Percentiles rank a stretch among this genome's conserved stretches.
Evolutionary conservation across 2,329 filamentous ascomycete genomes (phyloP).

Genomic region (Chalaropsis ovoidea): DNA sequence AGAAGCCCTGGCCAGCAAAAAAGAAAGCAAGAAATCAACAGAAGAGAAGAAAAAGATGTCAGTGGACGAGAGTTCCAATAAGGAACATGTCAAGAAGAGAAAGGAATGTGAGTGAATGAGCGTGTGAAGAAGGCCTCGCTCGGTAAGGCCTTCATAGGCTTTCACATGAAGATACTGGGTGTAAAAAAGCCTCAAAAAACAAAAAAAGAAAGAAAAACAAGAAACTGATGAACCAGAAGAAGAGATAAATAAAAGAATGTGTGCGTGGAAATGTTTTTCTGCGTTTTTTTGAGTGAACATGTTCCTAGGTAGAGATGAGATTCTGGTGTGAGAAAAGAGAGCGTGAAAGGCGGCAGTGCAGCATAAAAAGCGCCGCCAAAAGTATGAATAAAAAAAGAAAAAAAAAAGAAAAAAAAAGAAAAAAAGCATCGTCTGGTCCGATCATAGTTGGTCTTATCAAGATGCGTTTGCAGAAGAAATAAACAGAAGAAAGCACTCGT

Average conservation of each 20-base stretch:
- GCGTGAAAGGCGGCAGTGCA: not conserved
- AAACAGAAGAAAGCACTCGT: slow-evolving; percentile 17
- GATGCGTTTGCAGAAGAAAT: slow-evolving; percentile 15
- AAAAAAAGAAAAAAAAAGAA: slow-evolving; percentile 5
- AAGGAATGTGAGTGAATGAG: too few relatives aligned
- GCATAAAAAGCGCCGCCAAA: not conserved
- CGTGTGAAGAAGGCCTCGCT: too few relatives aligned
- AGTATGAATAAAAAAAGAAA: slow-evolving; percentile 11
- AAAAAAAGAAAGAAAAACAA: not conserved
- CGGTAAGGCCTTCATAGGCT: too few relatives aligned
- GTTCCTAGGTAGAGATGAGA: not conserved
- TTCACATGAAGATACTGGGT: too few relatives aligned
- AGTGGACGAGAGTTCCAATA: too few relatives aligned
- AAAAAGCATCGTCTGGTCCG: slow-evolving; percentile 16
- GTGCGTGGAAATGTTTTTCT: not conserved
- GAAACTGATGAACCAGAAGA: slow-evolving; percentile 1
- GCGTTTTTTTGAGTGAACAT: slow-evolving; percentile 5
- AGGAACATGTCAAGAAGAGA: too few relatives aligned
- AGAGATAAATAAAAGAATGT: not conserved
- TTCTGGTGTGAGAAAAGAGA: not conserved
- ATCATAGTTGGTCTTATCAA: slow-evolving; percentile 16
- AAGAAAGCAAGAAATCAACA: too few relatives aligned
- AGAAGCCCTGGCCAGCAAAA: too few relatives aligned
- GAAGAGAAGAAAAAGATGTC: too few relatives aligned
- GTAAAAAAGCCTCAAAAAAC: not conserved